Percentiles rank a stretch among this genome's conserved stretches.
Evolutionary conservation across 2,329 filamentous ascomycete genomes (phyloP).

Genomic region (Fusarium goolgardi): DNA sequence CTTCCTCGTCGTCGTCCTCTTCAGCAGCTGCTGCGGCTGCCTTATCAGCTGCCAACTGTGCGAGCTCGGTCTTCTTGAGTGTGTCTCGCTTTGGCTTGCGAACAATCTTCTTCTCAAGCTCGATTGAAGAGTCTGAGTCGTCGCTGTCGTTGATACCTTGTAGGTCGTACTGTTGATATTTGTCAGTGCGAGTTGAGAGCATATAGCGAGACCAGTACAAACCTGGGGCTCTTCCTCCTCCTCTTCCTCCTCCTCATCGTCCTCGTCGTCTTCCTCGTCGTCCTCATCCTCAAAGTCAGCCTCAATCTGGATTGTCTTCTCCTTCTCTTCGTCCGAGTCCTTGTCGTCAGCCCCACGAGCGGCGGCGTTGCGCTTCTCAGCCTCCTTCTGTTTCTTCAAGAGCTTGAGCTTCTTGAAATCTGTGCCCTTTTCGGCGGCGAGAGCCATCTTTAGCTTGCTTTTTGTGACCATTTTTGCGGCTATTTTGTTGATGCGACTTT

Average conservation of each 20-base stretch:
- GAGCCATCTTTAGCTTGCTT: conserved; percentile 65
- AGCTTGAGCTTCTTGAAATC: conserved; percentile 66
- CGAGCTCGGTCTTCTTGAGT: conserved; percentile 50
- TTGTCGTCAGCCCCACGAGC: conserved; percentile 44
- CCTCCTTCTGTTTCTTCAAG: conserved; percentile 60
- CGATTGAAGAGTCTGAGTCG: conserved; percentile 75
- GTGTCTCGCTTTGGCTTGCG: conserved; percentile 63
- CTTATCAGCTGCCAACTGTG: conserved; percentile 44
- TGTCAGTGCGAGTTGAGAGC: not conserved
- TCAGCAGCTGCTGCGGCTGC: conserved; percentile 27
- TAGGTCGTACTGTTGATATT: conserved; percentile 59
- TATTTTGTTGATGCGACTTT: conserved; percentile 25
- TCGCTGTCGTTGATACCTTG: conserved; percentile 71
- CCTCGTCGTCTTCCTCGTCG: conserved; percentile 54
- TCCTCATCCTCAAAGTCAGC: conserved; percentile 51
- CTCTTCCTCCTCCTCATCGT: conserved; percentile 31
- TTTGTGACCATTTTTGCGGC: conserved; percentile 55
- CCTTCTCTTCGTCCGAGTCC: conserved; percentile 50
- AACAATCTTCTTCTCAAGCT: conserved; percentile 78
- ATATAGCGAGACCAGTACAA: conserved; percentile 17
- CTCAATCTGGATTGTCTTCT: conserved; percentile 53
- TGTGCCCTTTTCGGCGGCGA: conserved; percentile 65
- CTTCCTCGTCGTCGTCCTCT: conserved; percentile 67
- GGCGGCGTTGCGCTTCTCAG: conserved; percentile 53
- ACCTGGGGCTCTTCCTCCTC: conserved; percentile 47